A percentile compares a stretch with the other conserved stretches of the same genome.
Conservation (phyloP, 371 early-diverging fungal species). For the Dichotomocladium elegans region DNA sequence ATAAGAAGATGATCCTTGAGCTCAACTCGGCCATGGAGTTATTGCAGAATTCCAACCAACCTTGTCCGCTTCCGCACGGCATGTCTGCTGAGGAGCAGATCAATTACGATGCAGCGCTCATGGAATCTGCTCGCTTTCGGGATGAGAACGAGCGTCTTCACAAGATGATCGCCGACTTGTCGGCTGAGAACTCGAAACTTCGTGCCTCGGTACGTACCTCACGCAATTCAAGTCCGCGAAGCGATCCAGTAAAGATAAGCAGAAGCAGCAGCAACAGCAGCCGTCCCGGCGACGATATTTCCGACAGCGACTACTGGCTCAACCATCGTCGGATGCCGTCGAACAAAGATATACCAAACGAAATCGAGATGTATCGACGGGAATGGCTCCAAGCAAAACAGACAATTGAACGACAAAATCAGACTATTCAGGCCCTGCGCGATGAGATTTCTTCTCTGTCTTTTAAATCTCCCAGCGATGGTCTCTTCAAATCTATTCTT, state of each 20-base stretch:
- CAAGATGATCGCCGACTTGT: conserved; percentile 24
- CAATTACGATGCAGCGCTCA: conserved; percentile 35
- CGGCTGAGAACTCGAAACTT: conserved; percentile 33
- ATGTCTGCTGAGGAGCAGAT: conserved; percentile 49
- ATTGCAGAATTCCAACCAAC: conserved; percentile 28
- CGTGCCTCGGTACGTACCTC: conserved; percentile 18
- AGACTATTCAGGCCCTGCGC: conserved; percentile 20
- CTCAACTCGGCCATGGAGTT: conserved; percentile 42
- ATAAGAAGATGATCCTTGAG: conserved; percentile 46
- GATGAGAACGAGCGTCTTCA: conserved; percentile 37
- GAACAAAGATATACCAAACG: conserved; percentile 1
- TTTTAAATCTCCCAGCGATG: conserved; percentile 9
- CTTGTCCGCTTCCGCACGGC: conserved; percentile 51
- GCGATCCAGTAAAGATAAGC: conserved; percentile 2
- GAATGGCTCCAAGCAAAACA: conserved; percentile 28
- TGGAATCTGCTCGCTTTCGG: conserved; percentile 23
- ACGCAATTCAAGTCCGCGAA: conserved; percentile 14
- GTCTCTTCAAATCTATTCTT: conserved; percentile 18
- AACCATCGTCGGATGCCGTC: conserved; percentile 1
- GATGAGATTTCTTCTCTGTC: conserved; percentile 6
- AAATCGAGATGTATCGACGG: conserved; percentile 12
- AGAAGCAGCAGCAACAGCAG: conserved; percentile 10
- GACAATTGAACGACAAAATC: conserved; percentile 28
- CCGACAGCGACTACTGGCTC: conserved; percentile 4
- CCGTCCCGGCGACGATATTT: conserved; percentile 2